phyloP scores from a whole-genome alignment of 2,329 filamentous ascomycete genomes.

The Penicillium polonicum region DNA sequence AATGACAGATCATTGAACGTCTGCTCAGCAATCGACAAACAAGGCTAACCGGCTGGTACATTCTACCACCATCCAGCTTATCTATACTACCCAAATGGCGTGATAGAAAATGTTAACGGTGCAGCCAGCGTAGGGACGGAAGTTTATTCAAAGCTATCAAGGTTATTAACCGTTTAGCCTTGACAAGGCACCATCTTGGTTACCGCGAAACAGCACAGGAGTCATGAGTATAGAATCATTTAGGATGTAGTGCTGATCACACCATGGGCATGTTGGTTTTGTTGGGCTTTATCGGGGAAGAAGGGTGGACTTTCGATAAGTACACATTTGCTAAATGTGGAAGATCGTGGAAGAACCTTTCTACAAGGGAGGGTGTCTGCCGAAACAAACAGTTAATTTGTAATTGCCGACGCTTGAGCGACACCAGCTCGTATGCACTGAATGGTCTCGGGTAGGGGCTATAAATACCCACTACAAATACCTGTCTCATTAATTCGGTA shows the following conservation, averaged over 20 bases:
- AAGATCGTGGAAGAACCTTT: not conserved
- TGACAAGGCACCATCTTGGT: not conserved
- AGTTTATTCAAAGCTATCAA: not conserved
- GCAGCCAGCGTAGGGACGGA: not conserved
- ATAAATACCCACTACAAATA: constrained; percentile 1
- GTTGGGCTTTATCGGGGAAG: not conserved
- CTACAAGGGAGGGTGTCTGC: not conserved
- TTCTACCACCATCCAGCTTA: not conserved
- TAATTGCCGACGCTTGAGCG: constrained; percentile 1
- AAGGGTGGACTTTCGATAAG: not conserved
- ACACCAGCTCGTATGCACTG: not conserved
- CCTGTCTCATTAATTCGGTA: not conserved
- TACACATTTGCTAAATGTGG: not conserved
- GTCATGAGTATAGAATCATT: not conserved
- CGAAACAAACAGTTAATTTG: not conserved
- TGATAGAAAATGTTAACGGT: not conserved
- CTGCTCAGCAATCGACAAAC: not conserved
- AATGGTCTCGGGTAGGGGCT: not conserved
- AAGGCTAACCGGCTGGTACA: not conserved
- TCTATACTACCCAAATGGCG: constrained; percentile 1
- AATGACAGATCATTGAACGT: not conserved
- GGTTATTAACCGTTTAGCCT: not conserved
- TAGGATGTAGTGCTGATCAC: not conserved
- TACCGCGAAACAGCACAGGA: not conserved
- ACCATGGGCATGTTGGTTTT: not conserved